These are phyloP conservation scores for Ploettnerulaceae sp. DNA, from an alignment of 2,329 filamentous ascomycete species.

Conservation along the genomic window DNA sequence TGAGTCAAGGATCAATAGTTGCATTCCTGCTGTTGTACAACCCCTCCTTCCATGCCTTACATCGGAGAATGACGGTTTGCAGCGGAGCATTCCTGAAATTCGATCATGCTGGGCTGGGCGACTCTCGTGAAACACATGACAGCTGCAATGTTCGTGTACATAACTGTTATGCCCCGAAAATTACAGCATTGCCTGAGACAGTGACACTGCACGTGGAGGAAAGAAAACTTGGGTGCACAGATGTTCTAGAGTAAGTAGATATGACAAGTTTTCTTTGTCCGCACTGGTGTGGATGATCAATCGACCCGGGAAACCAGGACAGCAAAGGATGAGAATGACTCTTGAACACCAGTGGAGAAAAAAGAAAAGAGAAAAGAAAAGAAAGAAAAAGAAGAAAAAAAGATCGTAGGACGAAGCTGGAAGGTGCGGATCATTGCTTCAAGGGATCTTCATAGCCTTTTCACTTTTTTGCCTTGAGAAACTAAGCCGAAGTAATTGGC, in stretches of 20 bases:
- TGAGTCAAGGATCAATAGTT: conserved; percentile 8
- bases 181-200: not conserved
- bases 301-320: not conserved
- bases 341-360: not conserved
- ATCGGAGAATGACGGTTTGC: conserved; percentile 10
- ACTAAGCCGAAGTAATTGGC: no score
- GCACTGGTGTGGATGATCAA: not conserved
- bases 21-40: not conserved
- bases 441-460: no score
- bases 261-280: not conserved
- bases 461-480: no score
- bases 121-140: not conserved
- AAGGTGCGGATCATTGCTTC: no score
- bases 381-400: no score
- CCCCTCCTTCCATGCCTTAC: not conserved
- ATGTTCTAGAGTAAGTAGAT: not conserved
- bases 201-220: not conserved
- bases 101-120: not conserved
- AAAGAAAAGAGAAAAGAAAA: no score
- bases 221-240: not conserved
- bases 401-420: no score
- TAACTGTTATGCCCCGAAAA: not conserved
- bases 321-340: not conserved
- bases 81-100: conserved; percentile 3
- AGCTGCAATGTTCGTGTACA: not conserved